Evolutionary conservation across 352 stramenopile species (phyloP).

Genomic region (Phytophthora cactorum): DNA sequence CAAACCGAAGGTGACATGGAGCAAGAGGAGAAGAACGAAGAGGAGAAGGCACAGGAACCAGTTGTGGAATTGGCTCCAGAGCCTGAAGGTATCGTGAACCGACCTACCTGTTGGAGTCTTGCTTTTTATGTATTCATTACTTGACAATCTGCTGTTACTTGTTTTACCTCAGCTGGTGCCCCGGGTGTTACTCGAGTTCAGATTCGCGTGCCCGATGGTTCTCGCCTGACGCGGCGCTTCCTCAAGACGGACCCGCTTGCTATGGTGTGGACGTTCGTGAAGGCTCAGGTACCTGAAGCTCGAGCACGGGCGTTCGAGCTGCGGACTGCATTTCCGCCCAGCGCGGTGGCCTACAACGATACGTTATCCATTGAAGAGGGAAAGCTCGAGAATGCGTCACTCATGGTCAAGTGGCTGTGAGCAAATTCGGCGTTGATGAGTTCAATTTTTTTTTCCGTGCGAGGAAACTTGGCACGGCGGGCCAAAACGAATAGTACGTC

Average conservation of each 20-base stretch:
- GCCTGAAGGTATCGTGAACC: constrained; percentile 51
- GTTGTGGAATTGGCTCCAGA: constrained; percentile 57
- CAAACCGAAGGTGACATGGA: constrained; percentile 40
- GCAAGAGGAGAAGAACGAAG: constrained; percentile 38
- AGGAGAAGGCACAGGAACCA: constrained; percentile 47
- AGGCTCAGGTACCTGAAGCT: constrained; percentile 77
- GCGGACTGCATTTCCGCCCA: constrained; percentile 69
- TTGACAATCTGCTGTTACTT: constrained; percentile 11
- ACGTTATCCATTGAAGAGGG: constrained; percentile 62
- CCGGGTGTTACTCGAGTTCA: constrained; percentile 70
- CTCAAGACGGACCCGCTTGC: constrained; percentile 71
- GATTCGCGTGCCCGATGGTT: constrained; percentile 71
- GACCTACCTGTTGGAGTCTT: background rate
- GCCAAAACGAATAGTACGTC: background rate
- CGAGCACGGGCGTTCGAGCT: constrained; percentile 74
- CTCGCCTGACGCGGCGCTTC: constrained; percentile 74
- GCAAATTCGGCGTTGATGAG: constrained; percentile 1
- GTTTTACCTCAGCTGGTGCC: constrained; percentile 42
- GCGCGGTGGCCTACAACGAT: constrained; percentile 58
- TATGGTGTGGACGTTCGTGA: constrained; percentile 74
- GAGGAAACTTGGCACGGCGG: background rate
- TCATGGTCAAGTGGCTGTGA: constrained; percentile 82
- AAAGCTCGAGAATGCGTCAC: constrained; percentile 76
- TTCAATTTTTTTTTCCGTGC: constrained; percentile 13
- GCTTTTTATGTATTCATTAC: constrained; percentile 4